Evolutionary conservation across 768 basidiomycete genomes (phyloP).

Genomic region (Neoboletus brunneissimus): DNA sequence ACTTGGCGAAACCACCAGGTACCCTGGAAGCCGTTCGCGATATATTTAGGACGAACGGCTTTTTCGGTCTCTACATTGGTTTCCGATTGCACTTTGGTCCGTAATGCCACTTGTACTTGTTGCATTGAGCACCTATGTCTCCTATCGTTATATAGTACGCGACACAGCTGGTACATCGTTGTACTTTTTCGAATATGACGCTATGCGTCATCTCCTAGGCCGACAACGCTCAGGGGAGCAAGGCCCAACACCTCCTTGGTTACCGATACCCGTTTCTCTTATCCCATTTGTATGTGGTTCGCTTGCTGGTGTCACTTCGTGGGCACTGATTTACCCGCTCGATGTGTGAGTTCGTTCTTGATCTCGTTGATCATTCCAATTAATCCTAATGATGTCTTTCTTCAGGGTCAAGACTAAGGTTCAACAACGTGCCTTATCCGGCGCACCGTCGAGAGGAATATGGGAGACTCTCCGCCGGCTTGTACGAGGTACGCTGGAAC

Average conservation of each 20-base stretch:
- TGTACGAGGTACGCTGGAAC: constrained; percentile 59
- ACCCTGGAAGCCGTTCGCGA: constrained; percentile 78
- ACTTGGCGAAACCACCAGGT: constrained; percentile 71
- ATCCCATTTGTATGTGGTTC: constrained; percentile 93
- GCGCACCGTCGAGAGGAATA: constrained; percentile 66
- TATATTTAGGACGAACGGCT: constrained; percentile 63
- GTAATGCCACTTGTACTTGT: constrained; percentile 23
- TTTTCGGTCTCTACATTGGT: constrained; percentile 74
- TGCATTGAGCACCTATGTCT: constrained; percentile 1
- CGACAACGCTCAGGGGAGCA: constrained; percentile 76
- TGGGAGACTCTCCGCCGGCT: constrained; percentile 74
- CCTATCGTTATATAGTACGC: constrained; percentile 51
- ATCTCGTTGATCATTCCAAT: background rate
- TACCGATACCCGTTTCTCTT: constrained; percentile 74
- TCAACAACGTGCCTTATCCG: constrained; percentile 88
- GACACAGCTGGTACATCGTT: constrained; percentile 88
- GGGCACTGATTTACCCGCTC: constrained; percentile 90
- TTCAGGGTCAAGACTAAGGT: constrained; percentile 88
- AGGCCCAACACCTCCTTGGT: constrained; percentile 77
- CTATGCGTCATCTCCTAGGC: constrained; percentile 83
- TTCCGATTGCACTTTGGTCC: constrained; percentile 82
- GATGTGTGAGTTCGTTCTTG: constrained; percentile 66
- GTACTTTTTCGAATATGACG: constrained; percentile 94
- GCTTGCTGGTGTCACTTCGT: constrained; percentile 83
- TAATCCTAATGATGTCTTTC: constrained; percentile 4